Base-by-base conservation (phyloP, 2,329 filamentous ascomycete genomes). In the Annulohypoxylon truncatum region DNA sequence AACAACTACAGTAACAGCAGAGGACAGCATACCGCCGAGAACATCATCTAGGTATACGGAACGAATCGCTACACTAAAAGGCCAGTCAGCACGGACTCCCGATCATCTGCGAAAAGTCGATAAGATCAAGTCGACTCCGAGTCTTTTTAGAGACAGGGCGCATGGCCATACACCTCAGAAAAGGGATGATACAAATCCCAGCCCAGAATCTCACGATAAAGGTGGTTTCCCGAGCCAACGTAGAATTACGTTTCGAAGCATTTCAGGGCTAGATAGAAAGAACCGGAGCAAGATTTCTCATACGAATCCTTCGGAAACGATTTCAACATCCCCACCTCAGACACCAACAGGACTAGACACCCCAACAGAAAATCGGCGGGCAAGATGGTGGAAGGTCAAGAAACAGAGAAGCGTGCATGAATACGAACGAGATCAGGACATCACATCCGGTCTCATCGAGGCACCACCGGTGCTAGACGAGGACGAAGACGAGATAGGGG, bases 361-460 rank as follows among this genome's bases (percentile, higher is more conserved):
- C 4, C 22, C 18, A 10, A 20, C n/a, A 15, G 48, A 53, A 20
- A 33, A 24, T 18, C 35, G 28, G 29, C 51, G 22, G 18, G 66
- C 18, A 55, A 57, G 42, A 42, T 65, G 62, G 67, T 53, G 67
- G 64, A 51, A n/a, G 3, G 42, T 65, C 55, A 65, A 47, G 40
- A 69, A 52, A 42, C 55, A 20, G 18, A 53, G 18, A 48, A 38
- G 58, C n/a, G 15, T 24, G 18, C 20, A 15, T 18, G 42, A 52
- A 2, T 10, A 20, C 12, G 24, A 31, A 29, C 35, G 22, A 22
- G 31, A 29, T 20, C 12, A 20, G 20, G 10, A 54, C 4, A 31
- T 24, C 12, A 40, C n/a, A 40, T 44, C 54, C 18, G 31, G 20
- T 33, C 18, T 20, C 3, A 33, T 24, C 18, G 10, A 29, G 31